These are phyloP conservation scores for Neurospora sp. DNA, from an alignment of 495 filamentous ascomycete species.

Conservation along the genomic window DNA sequence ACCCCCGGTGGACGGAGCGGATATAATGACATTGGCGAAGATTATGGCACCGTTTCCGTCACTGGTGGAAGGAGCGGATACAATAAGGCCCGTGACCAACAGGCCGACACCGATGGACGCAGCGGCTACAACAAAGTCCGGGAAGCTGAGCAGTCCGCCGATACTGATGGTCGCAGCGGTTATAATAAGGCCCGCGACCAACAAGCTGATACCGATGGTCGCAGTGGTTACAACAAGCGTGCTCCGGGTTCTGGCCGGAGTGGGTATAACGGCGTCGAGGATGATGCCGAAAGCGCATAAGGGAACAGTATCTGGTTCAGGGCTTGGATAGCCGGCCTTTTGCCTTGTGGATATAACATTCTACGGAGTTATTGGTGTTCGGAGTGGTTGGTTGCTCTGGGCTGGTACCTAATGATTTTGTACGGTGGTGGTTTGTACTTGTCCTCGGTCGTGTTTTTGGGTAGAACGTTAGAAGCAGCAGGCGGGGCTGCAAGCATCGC, in stretches of 20 bases:
- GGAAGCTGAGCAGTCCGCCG: no score
- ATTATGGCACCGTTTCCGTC: neutral
- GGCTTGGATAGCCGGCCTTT: no score
- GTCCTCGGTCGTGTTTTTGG: neutral
- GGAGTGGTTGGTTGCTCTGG: neutral
- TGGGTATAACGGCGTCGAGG: neutral
- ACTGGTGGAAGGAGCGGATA: neutral
- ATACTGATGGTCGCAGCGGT: neutral
- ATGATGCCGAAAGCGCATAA: no score
- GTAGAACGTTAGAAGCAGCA: neutral
- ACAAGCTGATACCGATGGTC: neutral
- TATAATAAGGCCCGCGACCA: neutral
- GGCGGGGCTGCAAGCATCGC: neutral
- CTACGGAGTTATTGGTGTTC: neutral
- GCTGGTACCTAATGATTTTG: neutral
- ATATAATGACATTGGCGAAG: neutral
- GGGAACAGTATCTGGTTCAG: no score
- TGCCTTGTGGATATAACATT: neutral
- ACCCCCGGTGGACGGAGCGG: neutral
- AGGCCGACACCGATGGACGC: neutral
- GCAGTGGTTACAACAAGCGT: neutral
- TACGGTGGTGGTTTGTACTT: neutral
- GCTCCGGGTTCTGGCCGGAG: neutral
- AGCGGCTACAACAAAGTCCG: neutral
- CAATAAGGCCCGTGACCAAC: neutral